phyloP scores from a whole-genome alignment of 148 eudicot genomes.

The Silene conica region DNA sequence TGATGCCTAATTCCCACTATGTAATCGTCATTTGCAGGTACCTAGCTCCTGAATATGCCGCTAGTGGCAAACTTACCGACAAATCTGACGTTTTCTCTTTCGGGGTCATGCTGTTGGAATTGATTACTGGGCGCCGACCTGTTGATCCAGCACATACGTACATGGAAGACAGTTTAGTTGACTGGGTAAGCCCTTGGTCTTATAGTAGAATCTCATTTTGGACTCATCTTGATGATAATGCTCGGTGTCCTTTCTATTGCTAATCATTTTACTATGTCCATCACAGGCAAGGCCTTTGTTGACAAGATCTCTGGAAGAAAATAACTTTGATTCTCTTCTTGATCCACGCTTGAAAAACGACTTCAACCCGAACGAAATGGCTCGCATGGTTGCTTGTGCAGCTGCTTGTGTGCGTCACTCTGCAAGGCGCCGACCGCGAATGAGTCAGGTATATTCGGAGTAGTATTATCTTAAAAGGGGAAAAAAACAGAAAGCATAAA shows the following conservation, averaged over 20 bases:
- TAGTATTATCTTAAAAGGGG: too few relatives aligned
- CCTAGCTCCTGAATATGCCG: constrained; percentile 91
- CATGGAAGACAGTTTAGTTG: constrained; percentile 89
- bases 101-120: constrained; percentile 83
- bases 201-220: not conserved
- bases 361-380: constrained; percentile 65
- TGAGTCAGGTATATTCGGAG: constrained; percentile 74
- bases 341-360: constrained; percentile 53
- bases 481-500: too few relatives aligned
- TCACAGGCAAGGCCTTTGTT: constrained; percentile 89
- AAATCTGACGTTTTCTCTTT: constrained; percentile 94
- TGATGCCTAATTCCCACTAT: constrained; percentile 1
- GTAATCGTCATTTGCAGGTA: constrained; percentile 41
- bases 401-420: constrained; percentile 97
- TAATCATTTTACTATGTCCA: not conserved
- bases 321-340: constrained; percentile 62
- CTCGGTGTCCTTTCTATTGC: not conserved
- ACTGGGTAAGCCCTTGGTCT: constrained; percentile 62
- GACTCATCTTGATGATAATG: not conserved
- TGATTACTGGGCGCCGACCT: constrained; percentile 88
- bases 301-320: constrained; percentile 78
- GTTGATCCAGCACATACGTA: constrained; percentile 56
- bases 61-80: constrained; percentile 89
- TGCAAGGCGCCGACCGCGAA: constrained; percentile 75
- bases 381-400: constrained; percentile 94